These are phyloP conservation scores for Salix arbutifolia DNA, from an alignment of 345 rosid genomes.

Conservation along the genomic window DNA sequence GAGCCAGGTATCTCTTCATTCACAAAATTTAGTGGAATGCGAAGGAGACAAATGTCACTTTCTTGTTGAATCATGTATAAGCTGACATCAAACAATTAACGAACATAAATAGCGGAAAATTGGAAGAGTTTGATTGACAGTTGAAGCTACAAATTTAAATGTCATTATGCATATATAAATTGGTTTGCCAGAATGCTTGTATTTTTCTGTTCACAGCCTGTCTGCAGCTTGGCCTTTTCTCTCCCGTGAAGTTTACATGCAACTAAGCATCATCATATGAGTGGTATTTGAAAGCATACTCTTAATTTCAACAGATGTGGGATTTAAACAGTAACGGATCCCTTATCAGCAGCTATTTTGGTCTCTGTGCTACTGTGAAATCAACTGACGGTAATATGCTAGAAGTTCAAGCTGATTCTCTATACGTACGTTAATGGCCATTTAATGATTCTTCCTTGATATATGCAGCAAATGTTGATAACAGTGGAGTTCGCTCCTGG, in stretches of 20 bases:
- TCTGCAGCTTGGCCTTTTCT: background rate
- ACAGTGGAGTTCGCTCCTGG: slow-evolving; percentile 73
- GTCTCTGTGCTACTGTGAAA: slow-evolving; percentile 71
- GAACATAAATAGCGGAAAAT: background rate
- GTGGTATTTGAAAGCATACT: slow-evolving; percentile 6
- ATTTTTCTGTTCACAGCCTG: background rate
- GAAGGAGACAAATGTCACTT: background rate
- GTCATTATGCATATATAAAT: background rate
- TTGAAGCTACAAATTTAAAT: background rate
- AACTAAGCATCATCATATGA: background rate
- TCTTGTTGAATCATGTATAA: background rate
- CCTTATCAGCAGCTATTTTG: slow-evolving; percentile 65
- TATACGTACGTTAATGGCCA: background rate
- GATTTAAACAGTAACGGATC: slow-evolving; percentile 56
- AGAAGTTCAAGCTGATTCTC: background rate
- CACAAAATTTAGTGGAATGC: too few relatives aligned
- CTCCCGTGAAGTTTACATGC: background rate
- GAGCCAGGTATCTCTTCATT: slow-evolving; percentile 57
- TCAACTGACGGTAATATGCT: slow-evolving; percentile 45
- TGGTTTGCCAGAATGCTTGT: background rate
- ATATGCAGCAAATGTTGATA: slow-evolving; percentile 23
- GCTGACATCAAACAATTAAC: background rate
- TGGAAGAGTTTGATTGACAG: background rate
- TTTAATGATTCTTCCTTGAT: background rate
- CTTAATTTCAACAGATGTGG: slow-evolving; percentile 61